Base-by-base conservation (phyloP, 306 rosid genomes). In the Dryas octopetala region DNA sequence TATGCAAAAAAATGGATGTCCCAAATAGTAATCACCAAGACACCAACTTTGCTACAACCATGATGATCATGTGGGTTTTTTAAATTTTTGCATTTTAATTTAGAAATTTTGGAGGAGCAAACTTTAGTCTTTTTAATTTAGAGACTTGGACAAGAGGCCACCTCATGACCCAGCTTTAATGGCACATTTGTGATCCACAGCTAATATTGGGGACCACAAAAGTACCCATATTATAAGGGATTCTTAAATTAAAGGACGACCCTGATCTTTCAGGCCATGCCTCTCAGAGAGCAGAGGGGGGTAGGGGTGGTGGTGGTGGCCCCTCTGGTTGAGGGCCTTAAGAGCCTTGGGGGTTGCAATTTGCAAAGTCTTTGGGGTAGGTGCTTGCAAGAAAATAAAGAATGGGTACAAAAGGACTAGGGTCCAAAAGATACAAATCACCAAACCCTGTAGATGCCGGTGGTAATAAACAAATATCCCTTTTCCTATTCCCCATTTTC, bases 151-250 rank as follows among this genome's bases (percentile, higher is more conserved):
- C 61, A 32, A 45, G 41, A 1, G 49, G 45, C 53, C 61, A 15
- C 50, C 19, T 5, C 52, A 63, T 40, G 63, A 4, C 54, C 76
- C 40, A 32, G 46, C 68, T 75, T 75, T 47, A 70, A 70, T 49
- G 13, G 69, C 45, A 54, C 68, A 55, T 64, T 53, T 43, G 80
- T 55, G 84, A 64, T 16, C 8, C 28, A 81, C 84, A 77, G 73
- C 85, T 67, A 77, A 55, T 12, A 1, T 5, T 43, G 53, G 81
- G 82, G 66, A 70, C 85, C 71, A 15, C 63, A 50, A 76, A 59
- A 71, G 81, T 57, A n/a, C 48, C 41, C 52, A 49, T 47, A n/a
- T 71, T 13, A 28, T 28, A 57, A 9, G 41, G 5, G 14, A 44
- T 63, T 11, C 43, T 53, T 43, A 32, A 32, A 32, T 32, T 32